Evolutionary conservation across 148 eudicot species (phyloP).

Genomic region (Hydrangea macrophylla): DNA sequence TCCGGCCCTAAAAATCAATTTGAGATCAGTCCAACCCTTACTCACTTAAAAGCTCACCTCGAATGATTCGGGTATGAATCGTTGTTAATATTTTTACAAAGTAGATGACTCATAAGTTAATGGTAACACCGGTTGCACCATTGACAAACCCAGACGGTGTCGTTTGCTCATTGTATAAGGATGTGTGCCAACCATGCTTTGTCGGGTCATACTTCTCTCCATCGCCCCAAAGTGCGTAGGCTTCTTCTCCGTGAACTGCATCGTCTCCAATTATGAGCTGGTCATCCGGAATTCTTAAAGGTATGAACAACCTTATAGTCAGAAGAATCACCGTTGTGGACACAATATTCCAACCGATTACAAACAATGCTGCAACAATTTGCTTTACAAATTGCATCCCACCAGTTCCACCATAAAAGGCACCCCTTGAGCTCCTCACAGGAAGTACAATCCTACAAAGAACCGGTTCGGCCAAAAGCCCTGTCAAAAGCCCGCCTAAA

Average conservation of each 20-base stretch:
- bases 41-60: too few species aligned
- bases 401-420: constrained; percentile 31
- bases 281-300: constrained; percentile 35
- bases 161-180: background rate
- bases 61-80: too few species aligned
- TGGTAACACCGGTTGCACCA: constrained; percentile 32
- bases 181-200: constrained; percentile 22
- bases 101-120: constrained; percentile 25
- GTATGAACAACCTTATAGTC: constrained; percentile 21
- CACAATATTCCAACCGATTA: constrained; percentile 34
- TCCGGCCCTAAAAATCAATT: too few species aligned
- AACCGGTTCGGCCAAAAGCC: constrained; percentile 32
- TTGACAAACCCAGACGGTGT: constrained; percentile 5
- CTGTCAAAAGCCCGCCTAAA: constrained; percentile 38
- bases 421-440: constrained; percentile 29
- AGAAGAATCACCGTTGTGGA: constrained; percentile 29
- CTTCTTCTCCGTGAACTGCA: constrained; percentile 44
- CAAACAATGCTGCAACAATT: constrained; percentile 31
- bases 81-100: too few species aligned
- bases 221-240: constrained; percentile 43
- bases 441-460: constrained; percentile 31
- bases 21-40: too few species aligned
- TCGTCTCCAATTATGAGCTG: constrained; percentile 39
- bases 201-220: constrained; percentile 30
- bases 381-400: constrained; percentile 32